phyloP scores from a whole-genome alignment of 371 early-diverging fungal genomes.

The Dichotomocladium elegans region DNA sequence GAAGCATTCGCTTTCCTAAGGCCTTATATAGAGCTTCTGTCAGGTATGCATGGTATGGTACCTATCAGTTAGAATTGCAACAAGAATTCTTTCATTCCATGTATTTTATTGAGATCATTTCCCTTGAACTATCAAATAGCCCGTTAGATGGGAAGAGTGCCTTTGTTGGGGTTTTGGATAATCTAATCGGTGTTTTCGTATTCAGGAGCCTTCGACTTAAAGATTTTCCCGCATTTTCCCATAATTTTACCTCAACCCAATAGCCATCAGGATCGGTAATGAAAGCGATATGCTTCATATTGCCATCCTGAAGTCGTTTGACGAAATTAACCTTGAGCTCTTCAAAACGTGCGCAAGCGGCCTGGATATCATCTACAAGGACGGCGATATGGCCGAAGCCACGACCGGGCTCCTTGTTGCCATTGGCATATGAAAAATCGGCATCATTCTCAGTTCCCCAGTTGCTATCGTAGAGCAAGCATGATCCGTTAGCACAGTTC shows the following conservation, averaged over 20 bases:
- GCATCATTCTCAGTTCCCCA: conserved; percentile 82
- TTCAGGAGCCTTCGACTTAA: background rate
- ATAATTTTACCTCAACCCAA: conserved; percentile 62
- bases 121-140: too few species aligned
- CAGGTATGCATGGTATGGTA: background rate
- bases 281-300: conserved; percentile 85
- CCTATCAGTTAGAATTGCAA: background rate
- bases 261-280: conserved; percentile 88
- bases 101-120: too few species aligned
- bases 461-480: conserved; percentile 43
- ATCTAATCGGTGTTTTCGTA: conserved; percentile 4
- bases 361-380: conserved; percentile 76
- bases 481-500: background rate
- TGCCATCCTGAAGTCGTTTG: conserved; percentile 76
- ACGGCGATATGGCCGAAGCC: conserved; percentile 87
- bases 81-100: too few species aligned
- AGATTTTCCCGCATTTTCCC: background rate
- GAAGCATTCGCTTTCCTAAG: too few species aligned
- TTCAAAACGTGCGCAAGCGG: conserved; percentile 75
- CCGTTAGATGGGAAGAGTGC: conserved; percentile 10
- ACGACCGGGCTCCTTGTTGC: conserved; percentile 66
- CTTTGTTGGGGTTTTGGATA: conserved; percentile 18
- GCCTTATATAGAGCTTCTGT: too few species aligned
- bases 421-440: conserved; percentile 67
- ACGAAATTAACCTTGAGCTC: conserved; percentile 68